Conservation (phyloP, 352 stramenopile species). For the Pythium angustatum region DNA sequence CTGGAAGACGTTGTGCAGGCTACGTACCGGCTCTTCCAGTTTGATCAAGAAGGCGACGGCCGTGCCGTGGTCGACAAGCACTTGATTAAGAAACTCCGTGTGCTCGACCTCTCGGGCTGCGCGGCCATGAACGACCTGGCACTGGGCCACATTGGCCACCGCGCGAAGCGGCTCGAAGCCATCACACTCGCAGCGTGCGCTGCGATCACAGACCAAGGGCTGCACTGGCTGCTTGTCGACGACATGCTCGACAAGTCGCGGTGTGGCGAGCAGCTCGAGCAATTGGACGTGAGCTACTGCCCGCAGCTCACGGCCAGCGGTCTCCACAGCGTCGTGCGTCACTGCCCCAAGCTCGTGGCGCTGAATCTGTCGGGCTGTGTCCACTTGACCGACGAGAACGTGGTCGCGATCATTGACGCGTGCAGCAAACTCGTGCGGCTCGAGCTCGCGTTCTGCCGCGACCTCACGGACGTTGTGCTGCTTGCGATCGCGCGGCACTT, state of each 20-base stretch:
- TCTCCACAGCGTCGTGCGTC: conserved; percentile 57
- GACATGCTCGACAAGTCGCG: conserved; percentile 68
- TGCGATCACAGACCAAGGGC: conserved; percentile 63
- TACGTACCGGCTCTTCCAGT: conserved; percentile 80
- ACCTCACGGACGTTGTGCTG: conserved; percentile 78
- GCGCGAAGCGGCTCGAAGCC: conserved; percentile 48
- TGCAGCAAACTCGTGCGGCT: conserved; percentile 74
- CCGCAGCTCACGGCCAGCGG: conserved; percentile 51
- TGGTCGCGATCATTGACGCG: conserved; percentile 69
- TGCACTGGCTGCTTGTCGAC: conserved; percentile 51
- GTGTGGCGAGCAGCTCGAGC: conserved; percentile 43
- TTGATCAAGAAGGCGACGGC: conserved; percentile 83
- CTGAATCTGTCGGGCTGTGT: conserved; percentile 86
- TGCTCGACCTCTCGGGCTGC: conserved; percentile 72
- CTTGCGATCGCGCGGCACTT: conserved; percentile 71
- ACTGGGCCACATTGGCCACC: conserved; percentile 69
- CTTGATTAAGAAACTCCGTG: conserved; percentile 60
- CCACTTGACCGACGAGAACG: conserved; percentile 60
- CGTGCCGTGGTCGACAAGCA: conserved; percentile 77
- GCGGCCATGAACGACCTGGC: conserved; percentile 66
- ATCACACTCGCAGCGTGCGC: conserved; percentile 62
- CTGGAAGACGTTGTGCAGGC: conserved; percentile 79
- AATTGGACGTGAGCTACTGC: conserved; percentile 85
- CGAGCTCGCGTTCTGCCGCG: conserved; percentile 78
- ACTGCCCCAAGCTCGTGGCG: conserved; percentile 59